phyloP scores from a whole-genome alignment of 148 eudicot species.

The Rhododendron mucronatum region DNA sequence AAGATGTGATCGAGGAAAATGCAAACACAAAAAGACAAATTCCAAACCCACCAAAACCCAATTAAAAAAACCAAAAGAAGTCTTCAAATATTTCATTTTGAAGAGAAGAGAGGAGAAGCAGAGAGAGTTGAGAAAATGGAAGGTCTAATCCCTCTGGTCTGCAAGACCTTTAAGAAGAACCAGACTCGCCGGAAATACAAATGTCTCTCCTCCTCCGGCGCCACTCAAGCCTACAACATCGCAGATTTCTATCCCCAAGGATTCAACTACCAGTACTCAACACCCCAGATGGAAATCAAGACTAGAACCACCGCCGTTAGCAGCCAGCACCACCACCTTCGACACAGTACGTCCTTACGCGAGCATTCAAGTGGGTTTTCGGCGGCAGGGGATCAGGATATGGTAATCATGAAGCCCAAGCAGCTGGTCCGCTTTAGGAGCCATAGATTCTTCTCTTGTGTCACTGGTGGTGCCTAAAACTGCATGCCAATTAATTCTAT shows the following conservation, averaged over 20 bases:
- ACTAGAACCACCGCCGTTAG: not conserved
- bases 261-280: not conserved
- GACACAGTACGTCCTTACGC: slow-evolving; percentile 20
- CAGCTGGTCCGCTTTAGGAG: slow-evolving; percentile 38
- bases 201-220: slow-evolving; percentile 24
- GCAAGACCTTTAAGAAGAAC: not conserved
- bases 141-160: slow-evolving; percentile 9
- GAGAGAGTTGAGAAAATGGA: not conserved
- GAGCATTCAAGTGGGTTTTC: slow-evolving; percentile 8
- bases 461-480: slow-evolving; percentile 33
- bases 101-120: not conserved
- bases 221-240: slow-evolving; percentile 28
- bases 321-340: slow-evolving; percentile 17
- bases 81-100: not conserved
- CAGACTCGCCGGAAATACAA: slow-evolving; percentile 18
- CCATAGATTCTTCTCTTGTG: slow-evolving; percentile 46
- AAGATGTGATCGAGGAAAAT: not conserved
- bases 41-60: slow-evolving; percentile 9
- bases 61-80: not conserved
- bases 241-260: slow-evolving; percentile 28
- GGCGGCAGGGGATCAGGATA: not conserved
- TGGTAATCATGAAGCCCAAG: slow-evolving; percentile 7
- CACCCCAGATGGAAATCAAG: not conserved
- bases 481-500: not conserved
- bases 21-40: not conserved